Percentiles rank a stretch among this genome's conserved stretches.
These are phyloP conservation scores for Sapria himalayana DNA, from an alignment of 345 rosid species.

Conservation along the genomic window DNA sequence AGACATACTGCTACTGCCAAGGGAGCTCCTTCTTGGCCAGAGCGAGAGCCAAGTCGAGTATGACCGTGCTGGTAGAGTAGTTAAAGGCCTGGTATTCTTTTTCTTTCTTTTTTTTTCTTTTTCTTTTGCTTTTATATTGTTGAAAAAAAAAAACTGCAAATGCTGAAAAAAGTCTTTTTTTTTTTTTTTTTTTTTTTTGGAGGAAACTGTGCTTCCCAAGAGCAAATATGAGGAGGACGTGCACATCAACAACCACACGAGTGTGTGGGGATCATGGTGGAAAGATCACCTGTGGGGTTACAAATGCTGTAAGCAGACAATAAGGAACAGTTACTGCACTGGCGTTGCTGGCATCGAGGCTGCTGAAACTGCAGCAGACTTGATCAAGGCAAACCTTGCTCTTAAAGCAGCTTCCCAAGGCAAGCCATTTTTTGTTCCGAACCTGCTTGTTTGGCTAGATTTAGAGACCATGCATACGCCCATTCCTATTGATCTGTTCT, in stretches of 20 bases:
- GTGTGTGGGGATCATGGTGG: conserved; percentile 94
- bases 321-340: conserved; percentile 60
- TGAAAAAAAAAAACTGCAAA: too few species aligned
- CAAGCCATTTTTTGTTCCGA: not conserved
- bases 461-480: too few species aligned
- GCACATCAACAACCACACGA: conserved; percentile 39
- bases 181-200: conserved; percentile 3
- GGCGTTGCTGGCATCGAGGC: conserved; percentile 74
- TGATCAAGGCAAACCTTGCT: conserved; percentile 52
- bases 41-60: conserved; percentile 56
- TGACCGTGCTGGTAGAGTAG: conserved; percentile 41
- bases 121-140: too few species aligned
- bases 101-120: not conserved
- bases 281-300: conserved; percentile 79
- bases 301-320: conserved; percentile 53
- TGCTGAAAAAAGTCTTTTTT: too few species aligned
- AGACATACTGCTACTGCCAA: conserved; percentile 32
- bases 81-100: conserved; percentile 37
- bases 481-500: too few species aligned
- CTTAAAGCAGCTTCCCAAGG: conserved; percentile 35
- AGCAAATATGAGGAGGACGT: conserved; percentile 52
- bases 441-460: too few species aligned
- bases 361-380: conserved; percentile 44
- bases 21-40: conserved; percentile 46
- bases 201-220: conserved; percentile 31